Base-by-base conservation (phyloP, 2,329 filamentous ascomycete species). In the Cladophialophora chaetospira region DNA sequence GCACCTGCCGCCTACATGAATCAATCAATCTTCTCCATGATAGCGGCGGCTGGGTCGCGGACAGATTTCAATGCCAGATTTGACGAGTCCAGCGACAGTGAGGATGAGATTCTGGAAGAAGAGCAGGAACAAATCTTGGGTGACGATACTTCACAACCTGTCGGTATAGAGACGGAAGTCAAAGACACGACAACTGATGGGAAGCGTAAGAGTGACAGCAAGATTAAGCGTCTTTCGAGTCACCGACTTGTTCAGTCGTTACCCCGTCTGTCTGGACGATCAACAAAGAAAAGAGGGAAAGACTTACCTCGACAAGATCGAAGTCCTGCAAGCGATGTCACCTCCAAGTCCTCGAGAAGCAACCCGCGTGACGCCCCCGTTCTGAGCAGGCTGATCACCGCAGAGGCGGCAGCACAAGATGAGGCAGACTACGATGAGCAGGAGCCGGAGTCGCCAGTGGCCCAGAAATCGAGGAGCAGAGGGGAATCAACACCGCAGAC, bases 1-100 rank as follows among this genome's bases (percentile, higher is more conserved):
- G 71, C 72, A n/a, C 70, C 74, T 50, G 69, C 77, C 45, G 74
- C 79, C 59, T 90, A 91, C 68, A 90, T 96, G 86, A 94, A 96
- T 72, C 92, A 96, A 78, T 95, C 90, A 63, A 87, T 97, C 53
- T 96, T 97, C 71, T 91, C 91, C 52, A 84, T 97, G 74, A 92
- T 97, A 64, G 89, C 92, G 5, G 90, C 91, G 13, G 91, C 91
- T 33, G 90, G 91, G 5, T 92, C 90, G 26, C 85, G 85, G 57
- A 86, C 88, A 49, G 88, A 95, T 73, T 91, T 95, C 69, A 87
- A 89, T 71, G 82, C 88, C 57, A 84, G 88, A 33, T 93, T 94
- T 71, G 88, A 91, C 68, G 88, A 88, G 63, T 91, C 88, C 36
- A 94, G 89, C 65, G 91, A 93, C 65, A 91, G 91, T 63, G 88